A percentile compares a stretch with the other conserved stretches of the same genome.
Evolutionary conservation across 2,329 filamentous ascomycete species (phyloP).

Genomic region (Ophiocordyceps australis): DNA sequence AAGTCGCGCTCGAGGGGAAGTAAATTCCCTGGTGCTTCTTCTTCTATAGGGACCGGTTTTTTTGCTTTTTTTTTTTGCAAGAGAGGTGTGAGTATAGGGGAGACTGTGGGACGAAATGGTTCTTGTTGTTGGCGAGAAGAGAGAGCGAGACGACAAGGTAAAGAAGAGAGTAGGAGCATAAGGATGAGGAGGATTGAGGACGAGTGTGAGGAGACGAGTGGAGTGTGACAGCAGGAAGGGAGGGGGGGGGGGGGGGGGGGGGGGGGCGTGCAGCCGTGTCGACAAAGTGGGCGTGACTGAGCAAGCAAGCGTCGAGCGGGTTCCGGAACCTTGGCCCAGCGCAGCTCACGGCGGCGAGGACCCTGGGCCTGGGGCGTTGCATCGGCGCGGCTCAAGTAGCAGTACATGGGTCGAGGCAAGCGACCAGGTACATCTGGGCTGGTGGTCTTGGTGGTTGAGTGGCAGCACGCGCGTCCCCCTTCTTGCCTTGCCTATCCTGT

Average conservation of each 20-base stretch:
- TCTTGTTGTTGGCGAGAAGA: not conserved
- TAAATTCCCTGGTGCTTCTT: no score
- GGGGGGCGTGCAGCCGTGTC: not conserved
- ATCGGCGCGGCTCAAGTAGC: no score
- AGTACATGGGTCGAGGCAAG: no score
- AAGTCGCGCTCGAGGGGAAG: no score
- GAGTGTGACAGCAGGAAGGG: not conserved
- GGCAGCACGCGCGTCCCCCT: no score
- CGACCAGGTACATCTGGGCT: no score
- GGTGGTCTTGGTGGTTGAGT: no score
- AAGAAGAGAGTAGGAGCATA: not conserved
- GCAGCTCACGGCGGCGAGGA: no score
- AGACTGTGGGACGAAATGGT: not conserved
- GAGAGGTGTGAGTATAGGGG: not conserved
- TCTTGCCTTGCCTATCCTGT: no score
- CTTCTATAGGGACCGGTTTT: no score
- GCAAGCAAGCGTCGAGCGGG: not conserved
- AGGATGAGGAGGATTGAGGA: slow-evolving; percentile 1
- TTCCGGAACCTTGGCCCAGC: not conserved
- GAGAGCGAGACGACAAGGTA: not conserved
- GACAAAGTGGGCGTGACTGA: not conserved
- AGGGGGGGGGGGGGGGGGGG: slow-evolving; percentile 1
- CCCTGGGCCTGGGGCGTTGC: no score
- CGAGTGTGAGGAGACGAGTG: not conserved
- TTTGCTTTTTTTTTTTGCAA: no score